Evolutionary conservation across 2,329 filamentous ascomycete genomes (phyloP), one percentile per base, ranked within the genome.

Genomic region (Metarhizium brunneum): DNA sequence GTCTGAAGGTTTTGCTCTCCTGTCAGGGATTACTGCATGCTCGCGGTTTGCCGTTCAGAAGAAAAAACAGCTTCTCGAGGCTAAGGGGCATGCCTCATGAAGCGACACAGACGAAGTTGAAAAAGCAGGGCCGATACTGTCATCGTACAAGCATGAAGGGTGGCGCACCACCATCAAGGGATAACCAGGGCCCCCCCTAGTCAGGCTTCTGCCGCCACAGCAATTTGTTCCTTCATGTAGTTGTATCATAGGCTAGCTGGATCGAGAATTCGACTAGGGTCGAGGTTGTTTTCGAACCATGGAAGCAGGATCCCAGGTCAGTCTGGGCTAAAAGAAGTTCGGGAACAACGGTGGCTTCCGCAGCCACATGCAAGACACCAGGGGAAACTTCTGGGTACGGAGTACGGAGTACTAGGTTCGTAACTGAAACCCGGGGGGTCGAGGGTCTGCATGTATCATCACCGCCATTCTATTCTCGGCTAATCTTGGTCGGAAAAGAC

Each of bases 381-480:
- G 8, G 11, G 11, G 11, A 11, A 11, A 4, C 5, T 5, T 40
- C 14, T 11, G 38, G 8, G 13, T 13, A 40, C 14, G 8, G 38
- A 40, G 32, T 16, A 25, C 4, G 25, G 25, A 25, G 25, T 25
- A 25, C 25, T 25, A 25, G 25, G 25, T 25, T 25, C 25, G 25
- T 25, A 25, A 25, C 4, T 25, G 25, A 25, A 25, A 25, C 4
- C 25, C 25, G 25, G 25, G 25, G 25, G 25, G 25, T 16, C 7
- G 5, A 40, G 45, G 3, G 30, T 48, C n/a, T 32, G 14, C 25
- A 20, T 36, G 42, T 52, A 36, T 52, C 55, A 56, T 50, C 51
- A 52, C 36, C 36, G 55, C 48, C 55, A 48, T 54, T 56, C 52
- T 51, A n/a, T 53, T 47, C 55, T 57, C 55, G 52, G 54, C 50